A percentile compares a stretch with the other conserved stretches of the same genome.
Conservation (phyloP, 257 asterid genomes). For the Misopates orontium region DNA sequence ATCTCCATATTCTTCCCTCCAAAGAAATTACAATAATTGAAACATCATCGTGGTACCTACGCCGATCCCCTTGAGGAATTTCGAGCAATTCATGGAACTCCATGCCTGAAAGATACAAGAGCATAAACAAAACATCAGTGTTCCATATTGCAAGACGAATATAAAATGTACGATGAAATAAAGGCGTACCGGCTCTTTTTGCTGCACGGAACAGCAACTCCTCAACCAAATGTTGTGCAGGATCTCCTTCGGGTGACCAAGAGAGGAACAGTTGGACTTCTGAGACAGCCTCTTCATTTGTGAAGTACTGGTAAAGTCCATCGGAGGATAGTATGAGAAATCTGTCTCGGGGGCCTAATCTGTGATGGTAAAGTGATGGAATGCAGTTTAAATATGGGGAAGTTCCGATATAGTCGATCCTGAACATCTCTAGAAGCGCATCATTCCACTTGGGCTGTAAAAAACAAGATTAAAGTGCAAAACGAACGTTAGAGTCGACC, state of each 20-base stretch:
- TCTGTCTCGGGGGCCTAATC: slow-evolving; percentile 67
- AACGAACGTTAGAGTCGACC: neutral
- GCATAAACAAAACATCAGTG: neutral
- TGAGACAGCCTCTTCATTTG: slow-evolving; percentile 89
- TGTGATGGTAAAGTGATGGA: slow-evolving; percentile 81
- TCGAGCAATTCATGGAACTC: slow-evolving; percentile 91
- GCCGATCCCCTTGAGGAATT: slow-evolving; percentile 92
- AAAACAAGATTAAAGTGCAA: slow-evolving; percentile 24
- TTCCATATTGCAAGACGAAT: neutral
- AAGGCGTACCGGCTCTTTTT: slow-evolving; percentile 69
- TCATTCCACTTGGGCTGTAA: slow-evolving; percentile 93
- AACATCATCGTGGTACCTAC: slow-evolving; percentile 95
- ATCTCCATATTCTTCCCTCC: slow-evolving; percentile 98
- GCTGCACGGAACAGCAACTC: slow-evolving; percentile 92
- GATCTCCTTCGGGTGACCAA: slow-evolving; percentile 96
- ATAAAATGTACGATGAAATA: slow-evolving; percentile 5
- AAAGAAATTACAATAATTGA: slow-evolving; percentile 92
- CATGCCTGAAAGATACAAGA: slow-evolving; percentile 64
- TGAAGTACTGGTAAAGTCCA: slow-evolving; percentile 94
- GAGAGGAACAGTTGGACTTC: slow-evolving; percentile 83
- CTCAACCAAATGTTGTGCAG: slow-evolving; percentile 93
- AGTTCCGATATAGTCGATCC: slow-evolving; percentile 68
- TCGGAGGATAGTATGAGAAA: slow-evolving; percentile 84
- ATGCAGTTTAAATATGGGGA: slow-evolving; percentile 72
- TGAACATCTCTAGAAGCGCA: slow-evolving; percentile 84